Percentiles rank a stretch among this genome's conserved stretches.
Conservation (phyloP, 2,329 filamentous ascomycete genomes). For the Ophiocordyceps camponoti-floridani region DNA sequence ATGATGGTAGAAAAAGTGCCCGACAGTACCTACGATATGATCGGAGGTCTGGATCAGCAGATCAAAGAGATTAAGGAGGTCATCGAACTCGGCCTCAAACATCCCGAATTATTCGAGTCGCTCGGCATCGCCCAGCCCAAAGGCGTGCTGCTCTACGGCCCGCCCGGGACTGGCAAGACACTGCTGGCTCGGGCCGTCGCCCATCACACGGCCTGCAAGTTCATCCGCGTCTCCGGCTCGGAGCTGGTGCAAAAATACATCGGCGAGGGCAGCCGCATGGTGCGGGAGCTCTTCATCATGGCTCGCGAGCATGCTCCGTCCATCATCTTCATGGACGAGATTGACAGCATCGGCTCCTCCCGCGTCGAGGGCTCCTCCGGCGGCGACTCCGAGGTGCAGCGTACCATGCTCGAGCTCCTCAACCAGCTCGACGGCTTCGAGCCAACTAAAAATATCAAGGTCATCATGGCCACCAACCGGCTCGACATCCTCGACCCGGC, state of each 20-base stretch:
- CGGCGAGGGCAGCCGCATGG: slow-evolving; percentile 94
- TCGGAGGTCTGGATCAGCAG: slow-evolving; percentile 93
- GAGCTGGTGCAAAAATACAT: slow-evolving; percentile 99
- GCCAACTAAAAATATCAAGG: slow-evolving; percentile 99
- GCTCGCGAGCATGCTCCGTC: slow-evolving; percentile 92
- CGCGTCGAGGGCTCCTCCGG: slow-evolving; percentile 90
- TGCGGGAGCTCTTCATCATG: slow-evolving; percentile 98
- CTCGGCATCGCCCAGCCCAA: slow-evolving; percentile 96
- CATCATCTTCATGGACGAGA: slow-evolving; percentile 99
- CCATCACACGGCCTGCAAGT: slow-evolving; percentile 98
- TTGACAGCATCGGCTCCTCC: slow-evolving; percentile 94
- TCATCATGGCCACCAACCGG: slow-evolving; percentile 98
- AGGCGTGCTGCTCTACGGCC: slow-evolving; percentile 89
- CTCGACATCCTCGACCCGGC: slow-evolving; percentile 94
- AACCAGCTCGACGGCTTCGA: slow-evolving; percentile 99
- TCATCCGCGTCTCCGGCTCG: slow-evolving; percentile 90
- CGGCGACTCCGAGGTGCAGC: slow-evolving; percentile 93
- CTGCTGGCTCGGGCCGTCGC: slow-evolving; percentile 87
- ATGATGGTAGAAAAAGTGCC: slow-evolving; percentile 99
- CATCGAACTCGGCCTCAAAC: slow-evolving; percentile 94
- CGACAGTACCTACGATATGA: slow-evolving; percentile 99
- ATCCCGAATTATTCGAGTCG: slow-evolving; percentile 97
- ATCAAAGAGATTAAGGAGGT: slow-evolving; percentile 99
- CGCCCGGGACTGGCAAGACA: slow-evolving; percentile 93
- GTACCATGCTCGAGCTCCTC: slow-evolving; percentile 94